A percentile compares a stretch with the other conserved stretches of the same genome.
These are phyloP conservation scores for Botrytis pseudocinerea DNA, from an alignment of 2,329 filamentous ascomycete species.

Conservation along the genomic window DNA sequence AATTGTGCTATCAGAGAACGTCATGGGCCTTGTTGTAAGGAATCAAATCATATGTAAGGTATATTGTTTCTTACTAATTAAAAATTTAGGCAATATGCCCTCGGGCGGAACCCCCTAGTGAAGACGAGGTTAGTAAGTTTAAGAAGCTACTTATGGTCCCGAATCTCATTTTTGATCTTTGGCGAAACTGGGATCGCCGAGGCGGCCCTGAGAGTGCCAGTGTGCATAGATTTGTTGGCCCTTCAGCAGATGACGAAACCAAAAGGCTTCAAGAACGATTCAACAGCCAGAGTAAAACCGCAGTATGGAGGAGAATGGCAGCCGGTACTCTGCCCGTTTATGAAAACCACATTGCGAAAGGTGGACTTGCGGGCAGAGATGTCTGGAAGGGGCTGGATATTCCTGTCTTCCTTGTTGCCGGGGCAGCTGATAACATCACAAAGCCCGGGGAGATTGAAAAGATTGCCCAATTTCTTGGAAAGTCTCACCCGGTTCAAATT, in stretches of 20 bases:
- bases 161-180: constrained; percentile 70
- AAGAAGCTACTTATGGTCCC: constrained; percentile 68
- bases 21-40: constrained; percentile 68
- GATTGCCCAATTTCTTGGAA: constrained; percentile 53
- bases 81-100: constrained; percentile 65
- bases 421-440: constrained; percentile 74
- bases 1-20: constrained; percentile 57
- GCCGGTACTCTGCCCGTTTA: constrained; percentile 68
- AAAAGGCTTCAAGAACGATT: constrained; percentile 69
- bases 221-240: constrained; percentile 74
- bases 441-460: constrained; percentile 69
- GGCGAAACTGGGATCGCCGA: constrained; percentile 74
- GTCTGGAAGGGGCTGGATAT: constrained; percentile 72
- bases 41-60: neutral
- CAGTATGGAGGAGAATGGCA: constrained; percentile 72
- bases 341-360: constrained; percentile 51
- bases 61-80: constrained; percentile 1
- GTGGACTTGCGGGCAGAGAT: constrained; percentile 68
- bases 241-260: constrained; percentile 63
- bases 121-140: constrained; percentile 52
- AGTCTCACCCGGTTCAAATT: constrained; percentile 34
- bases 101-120: constrained; percentile 61
- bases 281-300: constrained; percentile 79
- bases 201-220: constrained; percentile 78
- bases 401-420: constrained; percentile 77